Evolutionary conservation across 2,329 filamentous ascomycete species (phyloP), one percentile per base, ranked within the genome.

Genomic region (Colletotrichum shisoi): DNA sequence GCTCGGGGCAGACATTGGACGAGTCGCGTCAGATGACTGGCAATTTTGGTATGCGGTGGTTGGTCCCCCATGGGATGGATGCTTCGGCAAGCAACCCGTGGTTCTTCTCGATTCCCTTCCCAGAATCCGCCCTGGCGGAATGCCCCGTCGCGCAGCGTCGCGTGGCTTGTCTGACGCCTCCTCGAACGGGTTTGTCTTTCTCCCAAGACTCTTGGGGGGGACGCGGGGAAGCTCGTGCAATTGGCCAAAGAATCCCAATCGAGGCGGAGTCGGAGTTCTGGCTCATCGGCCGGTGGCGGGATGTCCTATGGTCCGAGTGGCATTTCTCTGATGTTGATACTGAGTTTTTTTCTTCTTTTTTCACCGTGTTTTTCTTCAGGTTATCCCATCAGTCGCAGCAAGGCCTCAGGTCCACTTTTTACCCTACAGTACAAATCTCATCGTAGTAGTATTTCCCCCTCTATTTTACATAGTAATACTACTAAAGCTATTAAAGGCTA

Each of bases 81-180:
- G 31, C 31, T 42, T 19, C 45, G 2, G 27, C 27, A 31, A 31
- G 8, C 8, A 31, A 31, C 27, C 7, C 27, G 1, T 31, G 27
- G 7, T 31, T 8, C 27, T 31, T 8, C 27, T 31, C 27, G 27
- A 31, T 31, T 8, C 27, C 27, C 27, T 27, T 31, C 27, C 27
- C 27, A 31, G 27, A 31, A 31, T 37, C 19, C 6, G 3, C 40
- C 24, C 31, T 62, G 39, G 51, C 40, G 15, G 17, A 5, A 31
- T 4, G 2, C 4, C 51, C 7, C 12, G 57, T 24, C 15, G 3
- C 12, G 37, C 31, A 52, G 57, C 45, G 27, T 63, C 39, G 45
- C 45, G 63, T 42, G 60, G 60, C 60, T 63, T 63, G 64, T 60
- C 64, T 57, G 58, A 67, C 63, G 59, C 51, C 63, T 57, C 21